A percentile compares a stretch with the other conserved stretches of the same genome.
Evolutionary conservation across 2,329 filamentous ascomycete species (phyloP).

Genomic region (Annulohypoxylon truncatum): DNA sequence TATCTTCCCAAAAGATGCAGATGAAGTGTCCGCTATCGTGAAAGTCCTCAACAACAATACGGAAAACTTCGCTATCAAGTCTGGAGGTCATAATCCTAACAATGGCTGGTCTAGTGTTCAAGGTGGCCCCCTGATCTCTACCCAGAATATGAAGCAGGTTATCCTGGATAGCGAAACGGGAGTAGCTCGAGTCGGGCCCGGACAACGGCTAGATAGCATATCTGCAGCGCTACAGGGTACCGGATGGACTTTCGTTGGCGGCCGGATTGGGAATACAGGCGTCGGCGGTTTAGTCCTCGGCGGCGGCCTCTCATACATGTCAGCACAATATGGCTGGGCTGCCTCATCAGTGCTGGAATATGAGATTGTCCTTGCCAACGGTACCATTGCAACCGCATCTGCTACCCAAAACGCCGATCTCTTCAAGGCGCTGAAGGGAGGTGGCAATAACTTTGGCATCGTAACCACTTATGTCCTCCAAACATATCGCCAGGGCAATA

Average conservation of each 20-base stretch:
- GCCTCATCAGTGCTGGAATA: slow-evolving; percentile 62
- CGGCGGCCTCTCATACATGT: slow-evolving; percentile 65
- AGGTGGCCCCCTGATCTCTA: slow-evolving; percentile 62
- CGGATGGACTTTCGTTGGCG: slow-evolving; percentile 58
- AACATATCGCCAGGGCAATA: slow-evolving; percentile 54
- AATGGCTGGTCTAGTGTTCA: slow-evolving; percentile 63
- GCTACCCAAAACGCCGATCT: slow-evolving; percentile 58
- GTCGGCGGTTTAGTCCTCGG: slow-evolving; percentile 64
- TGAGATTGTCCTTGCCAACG: slow-evolving; percentile 65
- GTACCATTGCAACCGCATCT: slow-evolving; percentile 60
- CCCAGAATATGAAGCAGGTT: slow-evolving; percentile 57
- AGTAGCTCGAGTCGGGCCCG: slow-evolving; percentile 58
- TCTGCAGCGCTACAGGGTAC: slow-evolving; percentile 55
- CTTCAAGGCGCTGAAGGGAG: slow-evolving; percentile 65
- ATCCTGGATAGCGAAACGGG: slow-evolving; percentile 53
- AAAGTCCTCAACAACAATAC: slow-evolving; percentile 59
- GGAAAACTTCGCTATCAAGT: slow-evolving; percentile 65
- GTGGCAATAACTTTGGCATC: slow-evolving; percentile 67
- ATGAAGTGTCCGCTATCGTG: slow-evolving; percentile 65
- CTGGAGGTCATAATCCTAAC: slow-evolving; percentile 69
- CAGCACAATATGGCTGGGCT: slow-evolving; percentile 62
- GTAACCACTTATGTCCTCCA: slow-evolving; percentile 59
- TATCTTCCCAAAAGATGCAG: slow-evolving; percentile 60
- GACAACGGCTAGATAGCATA: slow-evolving; percentile 58
- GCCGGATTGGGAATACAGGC: slow-evolving; percentile 58